These are phyloP conservation scores for Bacidia gigantensis DNA, from an alignment of 495 filamentous ascomycete species.

Conservation along the genomic window DNA sequence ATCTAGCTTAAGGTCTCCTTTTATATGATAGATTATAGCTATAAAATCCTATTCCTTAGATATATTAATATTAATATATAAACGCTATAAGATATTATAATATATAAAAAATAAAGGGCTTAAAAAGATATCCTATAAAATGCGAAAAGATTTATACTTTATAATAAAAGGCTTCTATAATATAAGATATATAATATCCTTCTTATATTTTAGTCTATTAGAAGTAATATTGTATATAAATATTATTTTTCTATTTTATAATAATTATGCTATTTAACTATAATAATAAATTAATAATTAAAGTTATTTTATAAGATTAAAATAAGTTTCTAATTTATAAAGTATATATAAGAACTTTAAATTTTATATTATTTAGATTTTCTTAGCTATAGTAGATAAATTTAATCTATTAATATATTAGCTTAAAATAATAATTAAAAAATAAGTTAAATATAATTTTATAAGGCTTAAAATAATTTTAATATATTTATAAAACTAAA, in stretches of 20 bases:
- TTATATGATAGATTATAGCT: too few relatives aligned
- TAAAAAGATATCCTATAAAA: neutral
- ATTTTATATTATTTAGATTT: too few relatives aligned
- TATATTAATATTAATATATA: neutral
- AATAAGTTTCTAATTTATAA: neutral
- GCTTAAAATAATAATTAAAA: conserved; percentile 8
- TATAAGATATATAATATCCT: neutral
- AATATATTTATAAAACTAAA: too few relatives aligned
- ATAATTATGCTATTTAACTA: neutral
- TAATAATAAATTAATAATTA: conserved; percentile 3
- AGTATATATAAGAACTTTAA: neutral
- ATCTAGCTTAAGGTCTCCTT: too few relatives aligned
- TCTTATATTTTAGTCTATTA: too few relatives aligned
- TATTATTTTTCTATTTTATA: neutral
- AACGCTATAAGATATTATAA: neutral
- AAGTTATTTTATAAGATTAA: conserved; percentile 1
- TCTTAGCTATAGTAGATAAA: neutral
- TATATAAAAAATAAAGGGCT: neutral
- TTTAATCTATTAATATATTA: conserved; percentile 9
- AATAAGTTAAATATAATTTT: too few relatives aligned
- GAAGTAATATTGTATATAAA: too few relatives aligned
- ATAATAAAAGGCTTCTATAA: neutral
- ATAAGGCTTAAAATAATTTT: too few relatives aligned
- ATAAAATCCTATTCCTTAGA: neutral
- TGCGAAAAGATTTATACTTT: neutral